These are phyloP conservation scores for Elsinoe necatrix DNA, from an alignment of 2,329 filamentous ascomycete genomes.

Conservation along the genomic window DNA sequence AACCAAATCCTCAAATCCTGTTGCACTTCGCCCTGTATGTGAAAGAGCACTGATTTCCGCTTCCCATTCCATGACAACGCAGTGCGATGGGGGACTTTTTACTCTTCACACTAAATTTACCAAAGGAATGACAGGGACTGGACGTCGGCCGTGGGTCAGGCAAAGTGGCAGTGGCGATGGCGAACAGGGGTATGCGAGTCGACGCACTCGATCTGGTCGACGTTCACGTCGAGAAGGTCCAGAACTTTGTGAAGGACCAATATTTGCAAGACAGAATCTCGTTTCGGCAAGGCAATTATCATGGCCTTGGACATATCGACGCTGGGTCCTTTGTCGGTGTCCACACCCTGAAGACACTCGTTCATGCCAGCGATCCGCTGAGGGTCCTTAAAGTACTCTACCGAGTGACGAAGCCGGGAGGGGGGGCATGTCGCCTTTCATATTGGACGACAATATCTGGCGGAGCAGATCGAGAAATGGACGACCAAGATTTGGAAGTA, in stretches of 20 bases:
- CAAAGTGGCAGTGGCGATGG: not conserved
- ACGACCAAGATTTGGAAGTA: not conserved
- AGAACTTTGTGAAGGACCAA: not conserved
- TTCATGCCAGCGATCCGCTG: not conserved
- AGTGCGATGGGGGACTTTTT: not conserved
- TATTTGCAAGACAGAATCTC: not conserved
- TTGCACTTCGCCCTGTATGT: not conserved
- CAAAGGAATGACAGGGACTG: not conserved
- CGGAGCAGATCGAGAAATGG: not conserved
- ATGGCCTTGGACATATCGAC: not conserved
- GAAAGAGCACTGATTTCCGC: not conserved
- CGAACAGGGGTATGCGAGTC: not conserved
- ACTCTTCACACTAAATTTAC: not conserved
- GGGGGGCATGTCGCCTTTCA: not conserved
- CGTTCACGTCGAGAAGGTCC: not conserved
- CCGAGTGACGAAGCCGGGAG: not conserved
- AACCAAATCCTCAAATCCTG: too few species aligned
- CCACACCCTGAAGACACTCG: not conserved
- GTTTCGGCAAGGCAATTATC: not conserved
- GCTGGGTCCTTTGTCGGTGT: not conserved
- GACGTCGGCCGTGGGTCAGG: slow-evolving; percentile 3
- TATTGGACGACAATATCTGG: not conserved
- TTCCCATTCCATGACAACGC: not conserved
- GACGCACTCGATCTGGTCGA: not conserved
- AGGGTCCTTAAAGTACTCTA: not conserved